Evolutionary conservation across 1,284 basidiomycete genomes (phyloP), one percentile per base, ranked within the genome.

Genomic region (Sphagnurus paluster): DNA sequence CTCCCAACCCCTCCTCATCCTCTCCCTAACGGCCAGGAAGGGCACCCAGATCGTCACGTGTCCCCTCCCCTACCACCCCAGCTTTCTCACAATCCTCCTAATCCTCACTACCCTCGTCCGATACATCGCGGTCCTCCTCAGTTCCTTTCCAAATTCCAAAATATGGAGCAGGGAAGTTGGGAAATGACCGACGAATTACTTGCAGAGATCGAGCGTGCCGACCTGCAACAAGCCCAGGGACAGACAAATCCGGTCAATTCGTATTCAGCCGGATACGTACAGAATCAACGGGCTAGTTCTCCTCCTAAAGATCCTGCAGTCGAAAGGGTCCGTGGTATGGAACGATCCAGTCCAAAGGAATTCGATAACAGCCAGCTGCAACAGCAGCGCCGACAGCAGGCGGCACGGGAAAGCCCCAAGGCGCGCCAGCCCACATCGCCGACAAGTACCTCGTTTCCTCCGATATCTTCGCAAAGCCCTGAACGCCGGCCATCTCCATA

Each of bases 181-280:
- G 74, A 82, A 46, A 76, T 86, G 72, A 84, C 84, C 0, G 77
- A 80, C 28, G 80, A 87, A 54, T 69, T 87, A 21, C 69, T 85
- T 62, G 81, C 79, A 20, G 82, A 86, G 52, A 82, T 87, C 53
- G 84, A 86, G 58, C 74, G 77, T 26, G 80, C 79, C 9, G 73
- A 75, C 56, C 56, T 69, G 38, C 71, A 74, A 38, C 70, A 72
- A 50, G 54, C 70, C 50, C 69, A 76, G 44, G 60, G 56, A 24
- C 65, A 63, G 60, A 54, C 67, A 60, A 54, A 65, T 62, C 48
- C 60, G 50, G 53, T 52, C 42, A 47, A 48, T 29, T 46, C 47
- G 45, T 46, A 53, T 39, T 38, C 56, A 13, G 32, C 52, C 9
- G 35, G 41, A 9, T 62, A 64, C 50, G 32, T 63, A 53, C 66